A percentile compares a stretch with the other conserved stretches of the same genome.
Conservation (phyloP, 257 asterid genomes). For the Solanum pinnatisectum region DNA sequence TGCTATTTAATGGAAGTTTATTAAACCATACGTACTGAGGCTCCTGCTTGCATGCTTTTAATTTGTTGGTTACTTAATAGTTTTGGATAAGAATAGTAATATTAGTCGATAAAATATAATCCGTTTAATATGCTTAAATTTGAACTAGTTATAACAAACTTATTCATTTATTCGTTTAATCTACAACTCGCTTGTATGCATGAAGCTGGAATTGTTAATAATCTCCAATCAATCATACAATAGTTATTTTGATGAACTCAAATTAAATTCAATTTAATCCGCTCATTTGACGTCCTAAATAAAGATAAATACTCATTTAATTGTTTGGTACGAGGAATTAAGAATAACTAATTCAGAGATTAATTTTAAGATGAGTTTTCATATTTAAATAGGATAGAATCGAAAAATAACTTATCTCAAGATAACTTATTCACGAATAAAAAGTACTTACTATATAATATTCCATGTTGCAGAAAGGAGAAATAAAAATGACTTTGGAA, state of each 20-base stretch:
- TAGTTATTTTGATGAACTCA: accelerated
- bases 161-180: not conserved
- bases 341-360: accelerated
- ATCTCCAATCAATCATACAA: accelerated
- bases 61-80: not conserved
- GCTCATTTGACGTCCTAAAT: not conserved
- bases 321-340: accelerated
- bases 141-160: not conserved
- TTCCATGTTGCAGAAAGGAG: not conserved
- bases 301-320: not conserved
- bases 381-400: too few relatives aligned
- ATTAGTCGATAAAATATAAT: not conserved
- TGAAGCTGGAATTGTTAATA: not conserved
- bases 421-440: too few relatives aligned
- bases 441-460: not conserved
- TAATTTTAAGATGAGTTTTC: too few relatives aligned
- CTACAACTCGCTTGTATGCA: not conserved
- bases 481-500: not conserved
- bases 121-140: not conserved
- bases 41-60: not conserved
- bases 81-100: not conserved
- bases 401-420: too few relatives aligned
- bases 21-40: not conserved
- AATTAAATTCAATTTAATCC: not conserved
- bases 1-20: not conserved